Evolutionary conservation across 371 early-diverging fungal species (phyloP).

Genomic region (Nematocida ironsii): DNA sequence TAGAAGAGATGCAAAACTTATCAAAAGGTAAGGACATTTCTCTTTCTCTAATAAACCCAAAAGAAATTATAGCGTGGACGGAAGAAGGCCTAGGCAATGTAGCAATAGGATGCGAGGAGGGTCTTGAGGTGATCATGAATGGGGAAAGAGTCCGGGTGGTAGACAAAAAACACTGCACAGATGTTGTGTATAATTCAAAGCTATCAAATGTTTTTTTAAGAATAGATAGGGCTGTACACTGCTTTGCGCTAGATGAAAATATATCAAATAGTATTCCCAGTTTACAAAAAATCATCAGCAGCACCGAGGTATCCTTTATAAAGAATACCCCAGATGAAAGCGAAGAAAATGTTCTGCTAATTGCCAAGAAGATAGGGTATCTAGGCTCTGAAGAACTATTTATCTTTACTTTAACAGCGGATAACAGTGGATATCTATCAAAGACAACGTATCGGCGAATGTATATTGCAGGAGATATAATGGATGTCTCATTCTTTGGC

Average conservation of each 20-base stretch:
- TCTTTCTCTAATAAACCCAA: constrained; percentile 2
- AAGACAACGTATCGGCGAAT: constrained; percentile 58
- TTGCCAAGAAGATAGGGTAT: constrained; percentile 39
- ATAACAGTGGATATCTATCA: background rate
- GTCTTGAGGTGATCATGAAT: constrained; percentile 7
- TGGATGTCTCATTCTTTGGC: constrained; percentile 59
- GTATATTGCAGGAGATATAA: constrained; percentile 67
- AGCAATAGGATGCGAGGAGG: constrained; percentile 11
- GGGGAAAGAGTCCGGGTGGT: background rate
- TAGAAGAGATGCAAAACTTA: background rate
- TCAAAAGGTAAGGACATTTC: background rate
- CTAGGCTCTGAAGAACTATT: constrained; percentile 49
- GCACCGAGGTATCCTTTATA: constrained; percentile 16
- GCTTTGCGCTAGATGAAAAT: background rate
- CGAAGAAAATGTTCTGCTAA: constrained; percentile 1
- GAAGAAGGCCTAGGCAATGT: background rate
- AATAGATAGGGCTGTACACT: background rate
- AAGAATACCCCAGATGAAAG: background rate
- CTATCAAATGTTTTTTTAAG: background rate
- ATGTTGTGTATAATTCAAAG: background rate
- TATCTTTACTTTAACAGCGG: constrained; percentile 9
- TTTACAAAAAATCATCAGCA: background rate
- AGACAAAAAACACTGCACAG: background rate
- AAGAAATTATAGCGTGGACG: background rate
- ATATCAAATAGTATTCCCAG: background rate